Conservation (phyloP, 352 stramenopile species). For the Pythium graminicola region DNA sequence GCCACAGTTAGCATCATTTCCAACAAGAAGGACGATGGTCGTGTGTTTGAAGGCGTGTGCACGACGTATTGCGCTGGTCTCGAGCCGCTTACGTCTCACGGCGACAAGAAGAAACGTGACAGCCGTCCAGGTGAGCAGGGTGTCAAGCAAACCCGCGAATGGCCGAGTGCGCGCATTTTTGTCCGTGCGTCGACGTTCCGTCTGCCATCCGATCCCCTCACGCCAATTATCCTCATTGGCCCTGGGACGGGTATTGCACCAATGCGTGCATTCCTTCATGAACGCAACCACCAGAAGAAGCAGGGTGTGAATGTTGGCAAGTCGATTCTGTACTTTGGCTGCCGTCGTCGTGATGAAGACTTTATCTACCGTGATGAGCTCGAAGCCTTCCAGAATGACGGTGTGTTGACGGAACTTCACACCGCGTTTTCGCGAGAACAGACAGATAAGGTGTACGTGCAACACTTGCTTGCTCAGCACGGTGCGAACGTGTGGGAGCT, state of each 20-base stretch:
- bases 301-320: conserved; percentile 56
- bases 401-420: conserved; percentile 87
- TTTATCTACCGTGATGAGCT: conserved; percentile 93
- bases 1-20: conserved; percentile 93
- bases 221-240: conserved; percentile 93
- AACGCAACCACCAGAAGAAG: conserved; percentile 77
- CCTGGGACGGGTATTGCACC: conserved; percentile 96
- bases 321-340: conserved; percentile 93
- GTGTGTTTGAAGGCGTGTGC: conserved; percentile 91
- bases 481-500: conserved; percentile 56
- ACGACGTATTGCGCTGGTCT: conserved; percentile 88
- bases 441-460: conserved; percentile 96
- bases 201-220: conserved; percentile 79
- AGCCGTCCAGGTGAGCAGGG: conserved; percentile 69
- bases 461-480: conserved; percentile 90
- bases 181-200: conserved; percentile 94
- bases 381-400: conserved; percentile 67
- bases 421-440: conserved; percentile 95
- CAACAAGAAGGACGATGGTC: conserved; percentile 59
- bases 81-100: conserved; percentile 31
- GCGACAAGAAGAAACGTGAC: conserved; percentile 63
- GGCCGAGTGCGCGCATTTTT: conserved; percentile 85
- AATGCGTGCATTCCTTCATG: conserved; percentile 96
- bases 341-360: conserved; percentile 75
- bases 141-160: conserved; percentile 52